Base-by-base conservation (phyloP, 495 filamentous ascomycete species). In the Hypoxylon lienhwacheense region DNA sequence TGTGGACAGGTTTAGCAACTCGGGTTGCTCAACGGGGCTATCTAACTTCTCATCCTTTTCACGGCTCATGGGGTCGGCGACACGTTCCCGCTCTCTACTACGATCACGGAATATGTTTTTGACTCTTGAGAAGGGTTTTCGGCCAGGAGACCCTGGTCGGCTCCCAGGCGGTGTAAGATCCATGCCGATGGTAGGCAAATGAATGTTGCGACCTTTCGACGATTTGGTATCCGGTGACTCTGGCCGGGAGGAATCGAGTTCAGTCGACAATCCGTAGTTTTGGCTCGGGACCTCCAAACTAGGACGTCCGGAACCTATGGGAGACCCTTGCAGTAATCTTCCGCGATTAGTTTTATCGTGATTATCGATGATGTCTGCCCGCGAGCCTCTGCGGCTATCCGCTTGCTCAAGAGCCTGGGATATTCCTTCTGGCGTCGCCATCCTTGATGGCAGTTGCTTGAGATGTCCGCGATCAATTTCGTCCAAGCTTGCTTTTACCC, bases 71-170 rank as follows among this genome's bases (percentile, higher is more conserved):
- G 50, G 5, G 10, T 50, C 47, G 10, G 15, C 22, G 11, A 16
- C 37, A 36, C 41, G 25, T 11, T 49, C 31, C 2, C 66, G 70
- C 10, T 76, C 73, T 40, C 67, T 66, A 50, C 73, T 77, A 25
- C 70, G 73, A 35, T 78, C 76, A 4, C 74, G 71, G 54, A 78
- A 76, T 15, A 76, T 76, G 47, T 56, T 71, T 62, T 68, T 75
- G 46, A 77, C 74, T 55, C 66, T 75, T 5, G 56, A 67, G 39
- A 78, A 61, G 5, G 72, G 73, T 40, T 75, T 77, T n/a, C 72
- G 65, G 2, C 61, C 53, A 8, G 76, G 76, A 5, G 76, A 78
- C 29, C 59, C 65, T 3, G 72, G 68, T 7, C 75, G 61, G 48
- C 70, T 77, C 10, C 55, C 55, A 26, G 61, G 52, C 15, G 73